Evolutionary conservation across 2,329 filamentous ascomycete genomes (phyloP), one percentile per base, ranked within the genome.

Genomic region (Coleophoma eucalyptorum): DNA sequence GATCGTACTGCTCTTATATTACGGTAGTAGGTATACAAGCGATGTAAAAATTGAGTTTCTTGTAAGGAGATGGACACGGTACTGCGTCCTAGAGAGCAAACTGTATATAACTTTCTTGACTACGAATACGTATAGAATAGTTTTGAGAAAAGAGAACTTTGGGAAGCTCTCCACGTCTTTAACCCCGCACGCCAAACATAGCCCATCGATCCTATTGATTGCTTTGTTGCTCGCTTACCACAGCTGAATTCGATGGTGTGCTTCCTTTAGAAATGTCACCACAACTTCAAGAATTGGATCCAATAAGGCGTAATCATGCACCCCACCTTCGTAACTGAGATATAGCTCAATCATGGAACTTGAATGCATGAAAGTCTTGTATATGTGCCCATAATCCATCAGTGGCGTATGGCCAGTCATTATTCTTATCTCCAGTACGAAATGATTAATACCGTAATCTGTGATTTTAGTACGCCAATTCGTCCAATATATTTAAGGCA

Each of bases 141-240:
- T n/a, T n/a, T n/a, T n/a, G n/a, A n/a, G n/a, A n/a, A n/a, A n/a
- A n/a, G n/a, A n/a, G n/a, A n/a, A n/a, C n/a, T n/a, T n/a, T n/a
- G n/a, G n/a, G n/a, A n/a, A n/a, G n/a, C n/a, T 71, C 68, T 51
- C 45, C 34, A 4, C 7, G 34, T 37, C 16, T 37, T 37, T 16
- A 38, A 38, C 1, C 16, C 16, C 16, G 35, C 35, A 38, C 7
- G 35, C 16, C 13, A 38, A 38, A 38, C 13, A 4, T 38, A 16
- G 15, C 16, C 35, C 4, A 38, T 8, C 10, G 1, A 16, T 38
- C n/a, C n/a, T 38, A 16, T 15, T 38, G 4, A 38, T 16, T 38
- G 5, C 16, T 4, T 16, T 38, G 16, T 15, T 38, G 35, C 35
- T 38, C 35, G 35, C 35, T 38, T 38, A 38, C 5, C 35, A 16